Percentiles rank a stretch among this genome's conserved stretches.
Evolutionary conservation across 441 rosid genomes (phyloP).

Genomic region (Melastoma candidum): DNA sequence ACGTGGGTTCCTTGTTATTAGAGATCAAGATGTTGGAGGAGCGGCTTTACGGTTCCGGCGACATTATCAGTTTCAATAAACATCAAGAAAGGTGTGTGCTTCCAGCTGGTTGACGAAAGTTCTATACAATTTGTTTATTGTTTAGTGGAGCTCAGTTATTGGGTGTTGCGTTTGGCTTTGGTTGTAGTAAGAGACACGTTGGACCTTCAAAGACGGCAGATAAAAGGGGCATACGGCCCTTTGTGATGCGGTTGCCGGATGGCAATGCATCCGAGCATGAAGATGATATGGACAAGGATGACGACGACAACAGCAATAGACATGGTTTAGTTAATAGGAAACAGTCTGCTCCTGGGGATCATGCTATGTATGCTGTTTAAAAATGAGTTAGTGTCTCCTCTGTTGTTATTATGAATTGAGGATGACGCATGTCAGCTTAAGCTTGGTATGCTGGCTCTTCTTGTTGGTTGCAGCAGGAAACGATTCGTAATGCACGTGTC

Average conservation of each 20-base stretch:
- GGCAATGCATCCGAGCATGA: constrained; percentile 27
- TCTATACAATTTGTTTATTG: too few relatives aligned
- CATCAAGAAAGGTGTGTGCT: constrained; percentile 29
- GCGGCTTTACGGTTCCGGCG: constrained; percentile 38
- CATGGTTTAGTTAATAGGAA: constrained; percentile 21
- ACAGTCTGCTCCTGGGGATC: constrained; percentile 39
- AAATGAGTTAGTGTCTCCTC: background rate
- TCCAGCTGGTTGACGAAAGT: background rate
- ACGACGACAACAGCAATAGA: constrained; percentile 17
- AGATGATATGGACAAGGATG: constrained; percentile 30
- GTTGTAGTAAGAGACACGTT: constrained; percentile 16
- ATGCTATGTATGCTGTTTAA: constrained; percentile 40
- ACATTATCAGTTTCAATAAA: constrained; percentile 28
- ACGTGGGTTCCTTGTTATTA: constrained; percentile 36
- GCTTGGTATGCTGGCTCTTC: too few relatives aligned
- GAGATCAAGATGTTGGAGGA: constrained; percentile 59
- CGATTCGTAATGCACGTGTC: constrained; percentile 4
- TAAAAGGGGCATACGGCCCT: constrained; percentile 31
- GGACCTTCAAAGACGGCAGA: constrained; percentile 15
- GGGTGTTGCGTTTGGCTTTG: background rate
- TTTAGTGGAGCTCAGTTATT: background rate
- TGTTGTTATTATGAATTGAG: background rate
- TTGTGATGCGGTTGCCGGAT: constrained; percentile 58
- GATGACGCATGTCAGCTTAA: constrained; percentile 11
- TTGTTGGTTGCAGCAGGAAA: too few relatives aligned